Evolutionary conservation across 768 basidiomycete genomes (phyloP).

Genomic region (Podaxis mareebaensis): DNA sequence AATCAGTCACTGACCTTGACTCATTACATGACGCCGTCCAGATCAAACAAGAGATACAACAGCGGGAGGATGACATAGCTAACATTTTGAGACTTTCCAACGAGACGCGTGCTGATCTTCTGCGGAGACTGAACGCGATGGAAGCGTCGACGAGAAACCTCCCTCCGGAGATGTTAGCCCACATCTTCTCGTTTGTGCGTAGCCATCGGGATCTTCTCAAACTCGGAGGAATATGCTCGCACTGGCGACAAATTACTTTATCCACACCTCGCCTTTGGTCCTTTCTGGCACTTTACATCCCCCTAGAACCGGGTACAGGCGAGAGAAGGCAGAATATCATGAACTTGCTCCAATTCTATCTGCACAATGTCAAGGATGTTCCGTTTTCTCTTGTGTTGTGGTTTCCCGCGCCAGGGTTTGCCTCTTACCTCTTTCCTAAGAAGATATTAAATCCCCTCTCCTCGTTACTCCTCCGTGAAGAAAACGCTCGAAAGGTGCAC

Average conservation of each 20-base stretch:
- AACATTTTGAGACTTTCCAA: not conserved
- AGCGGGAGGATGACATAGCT: not conserved
- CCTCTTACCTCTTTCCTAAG: not conserved
- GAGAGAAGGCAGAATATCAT: not conserved
- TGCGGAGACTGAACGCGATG: not conserved
- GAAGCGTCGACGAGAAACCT: not conserved
- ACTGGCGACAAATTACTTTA: not conserved
- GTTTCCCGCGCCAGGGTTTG: not conserved
- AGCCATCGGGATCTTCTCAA: not conserved
- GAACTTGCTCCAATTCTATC: not conserved
- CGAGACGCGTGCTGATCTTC: not conserved
- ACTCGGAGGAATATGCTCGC: not conserved
- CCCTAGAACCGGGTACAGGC: too few relatives aligned
- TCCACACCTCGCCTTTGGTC: not conserved
- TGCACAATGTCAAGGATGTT: not conserved
- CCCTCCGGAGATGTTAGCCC: slow-evolving; percentile 9
- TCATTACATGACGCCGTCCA: not conserved
- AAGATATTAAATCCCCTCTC: not conserved
- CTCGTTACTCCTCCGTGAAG: not conserved
- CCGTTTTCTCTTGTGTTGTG: not conserved
- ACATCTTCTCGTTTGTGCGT: not conserved
- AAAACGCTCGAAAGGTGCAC: not conserved
- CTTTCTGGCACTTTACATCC: not conserved
- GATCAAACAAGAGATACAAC: not conserved
- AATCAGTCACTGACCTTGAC: not conserved